phyloP scores from a whole-genome alignment of 1,284 basidiomycete species.

The Fomitopsis pinicola region DNA sequence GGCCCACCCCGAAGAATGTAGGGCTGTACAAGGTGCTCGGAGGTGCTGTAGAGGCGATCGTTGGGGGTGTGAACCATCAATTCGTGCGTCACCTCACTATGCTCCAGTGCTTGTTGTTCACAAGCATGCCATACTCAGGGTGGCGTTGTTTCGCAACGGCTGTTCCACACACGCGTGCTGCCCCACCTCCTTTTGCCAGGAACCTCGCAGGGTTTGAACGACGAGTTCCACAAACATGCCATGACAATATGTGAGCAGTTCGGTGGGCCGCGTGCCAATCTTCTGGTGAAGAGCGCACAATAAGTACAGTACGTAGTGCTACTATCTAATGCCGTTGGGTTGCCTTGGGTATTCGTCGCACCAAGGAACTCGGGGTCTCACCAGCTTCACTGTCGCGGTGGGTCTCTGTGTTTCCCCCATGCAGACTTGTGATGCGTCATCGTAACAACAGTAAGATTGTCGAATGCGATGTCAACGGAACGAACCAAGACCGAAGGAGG shows the following conservation, averaged over 20 bases:
- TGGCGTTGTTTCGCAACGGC: conserved; percentile 52
- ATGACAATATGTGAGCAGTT: conserved; percentile 39
- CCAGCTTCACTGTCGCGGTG: too few species aligned
- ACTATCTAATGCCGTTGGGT: not conserved
- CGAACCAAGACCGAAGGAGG: too few species aligned
- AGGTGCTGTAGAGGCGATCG: conserved; percentile 67
- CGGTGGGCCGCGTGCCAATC: conserved; percentile 36
- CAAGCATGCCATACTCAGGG: conserved; percentile 38
- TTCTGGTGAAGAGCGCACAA: not conserved
- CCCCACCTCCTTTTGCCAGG: conserved; percentile 48
- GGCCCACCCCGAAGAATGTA: conserved; percentile 38
- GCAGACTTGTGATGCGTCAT: too few species aligned
- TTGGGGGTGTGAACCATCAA: conserved; percentile 75
- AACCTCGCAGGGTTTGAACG: conserved; percentile 42
- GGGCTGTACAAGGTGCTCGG: conserved; percentile 77
- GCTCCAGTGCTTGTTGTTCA: not conserved
- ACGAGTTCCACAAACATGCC: conserved; percentile 47
- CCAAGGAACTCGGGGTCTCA: too few species aligned
- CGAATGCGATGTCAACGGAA: too few species aligned
- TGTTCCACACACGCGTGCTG: conserved; percentile 65
- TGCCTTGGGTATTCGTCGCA: not conserved
- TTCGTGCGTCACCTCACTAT: conserved; percentile 49
- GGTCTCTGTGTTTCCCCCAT: too few species aligned
- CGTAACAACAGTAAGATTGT: too few species aligned
- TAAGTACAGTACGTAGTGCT: conserved; percentile 1